Evolutionary conservation across 345 rosid genomes (phyloP), one percentile per base, ranked within the genome.

Genomic region (Eucalyptus shirleyi): DNA sequence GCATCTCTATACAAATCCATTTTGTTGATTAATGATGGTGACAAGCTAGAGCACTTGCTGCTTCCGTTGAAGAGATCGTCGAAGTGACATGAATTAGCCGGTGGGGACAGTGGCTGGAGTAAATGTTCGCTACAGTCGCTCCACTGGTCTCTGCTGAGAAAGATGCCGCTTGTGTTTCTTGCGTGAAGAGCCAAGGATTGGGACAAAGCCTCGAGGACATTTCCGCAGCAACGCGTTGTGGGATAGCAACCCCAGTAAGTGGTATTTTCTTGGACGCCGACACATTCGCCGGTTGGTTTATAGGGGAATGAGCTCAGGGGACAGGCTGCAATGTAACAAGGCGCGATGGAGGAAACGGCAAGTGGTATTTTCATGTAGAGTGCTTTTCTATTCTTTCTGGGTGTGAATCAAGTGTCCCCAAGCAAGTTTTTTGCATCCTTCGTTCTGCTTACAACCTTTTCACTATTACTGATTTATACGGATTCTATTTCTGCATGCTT

Each of bases 241-340:
- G 90, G 45, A 45, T 92, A 62, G 88, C 86, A 86, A 45, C 85
- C 91, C 95, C 93, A 94, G 49, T 72, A 88, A 40, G 13, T 87
- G 49, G 91, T 67, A 81, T 91, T 91, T 88, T 87, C 89, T 24
- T 91, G 87, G 21, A 32, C 19, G 8, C 89, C 88, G 34, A 92
- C 12, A 92, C 96, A 95, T 32, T 92, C 91, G 1, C 95, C 96
- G 7, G 88, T 89, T 45, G 96, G 97, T 65, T 92, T 90, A 89
- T 92, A 95, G 10, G 92, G 92, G 87, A 90, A 89, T 44, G 88
- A 93, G 45, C 90, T 55, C 82, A 93, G 87, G 8, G 30, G 86
- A 89, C 96, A 94, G 72, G 15, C 94, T 93, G 91, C 90, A 89
- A 9, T 53, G 50, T 8, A 86, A 13, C 19, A 77, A 77, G 67